A percentile compares a stretch with the other conserved stretches of the same genome.
These are phyloP conservation scores for Aspergillus niger DNA, from an alignment of 2,329 filamentous ascomycete genomes.

Conservation along the genomic window DNA sequence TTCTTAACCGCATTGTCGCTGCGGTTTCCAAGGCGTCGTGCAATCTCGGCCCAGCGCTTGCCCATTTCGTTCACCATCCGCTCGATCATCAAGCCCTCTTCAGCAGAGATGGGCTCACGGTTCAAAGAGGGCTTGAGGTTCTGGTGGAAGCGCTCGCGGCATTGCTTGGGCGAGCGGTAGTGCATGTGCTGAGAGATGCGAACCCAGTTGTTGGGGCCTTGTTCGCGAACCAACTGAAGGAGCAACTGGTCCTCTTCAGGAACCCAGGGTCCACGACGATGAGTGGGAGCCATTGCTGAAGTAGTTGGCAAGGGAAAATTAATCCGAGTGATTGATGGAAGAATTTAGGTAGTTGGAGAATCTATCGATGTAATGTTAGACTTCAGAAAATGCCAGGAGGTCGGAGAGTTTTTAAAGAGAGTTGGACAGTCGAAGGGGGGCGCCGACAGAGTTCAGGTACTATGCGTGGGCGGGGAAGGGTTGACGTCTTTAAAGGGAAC, in stretches of 20 bases:
- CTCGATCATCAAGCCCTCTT: slow-evolving; percentile 74
- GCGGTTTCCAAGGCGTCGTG: slow-evolving; percentile 74
- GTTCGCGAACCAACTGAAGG: slow-evolving; percentile 67
- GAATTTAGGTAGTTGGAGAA: background rate
- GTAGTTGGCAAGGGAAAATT: background rate
- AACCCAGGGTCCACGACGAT: slow-evolving; percentile 81
- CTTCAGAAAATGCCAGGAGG: background rate
- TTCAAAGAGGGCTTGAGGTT: slow-evolving; percentile 79
- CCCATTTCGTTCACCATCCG: slow-evolving; percentile 74
- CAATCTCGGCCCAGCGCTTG: slow-evolving; percentile 92
- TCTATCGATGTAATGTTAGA: background rate
- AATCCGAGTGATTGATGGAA: background rate
- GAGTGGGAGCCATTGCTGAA: slow-evolving; percentile 48
- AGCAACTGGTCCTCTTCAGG: slow-evolving; percentile 72
- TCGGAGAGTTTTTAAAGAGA: slow-evolving; percentile 1
- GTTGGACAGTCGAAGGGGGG: background rate
- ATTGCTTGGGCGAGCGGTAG: slow-evolving; percentile 87
- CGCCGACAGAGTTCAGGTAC: background rate
- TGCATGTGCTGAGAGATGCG: slow-evolving; percentile 74
- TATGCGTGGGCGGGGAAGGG: slow-evolving; percentile 1
- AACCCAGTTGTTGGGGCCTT: slow-evolving; percentile 87
- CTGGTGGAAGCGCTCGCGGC: slow-evolving; percentile 89
- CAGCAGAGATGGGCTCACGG: slow-evolving; percentile 70
- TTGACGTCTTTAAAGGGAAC: background rate
- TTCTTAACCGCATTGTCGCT: slow-evolving; percentile 98